Evolutionary conservation across 2,329 filamentous ascomycete species (phyloP), one percentile per base, ranked within the genome.

Genomic region (Nothopassalora personata): DNA sequence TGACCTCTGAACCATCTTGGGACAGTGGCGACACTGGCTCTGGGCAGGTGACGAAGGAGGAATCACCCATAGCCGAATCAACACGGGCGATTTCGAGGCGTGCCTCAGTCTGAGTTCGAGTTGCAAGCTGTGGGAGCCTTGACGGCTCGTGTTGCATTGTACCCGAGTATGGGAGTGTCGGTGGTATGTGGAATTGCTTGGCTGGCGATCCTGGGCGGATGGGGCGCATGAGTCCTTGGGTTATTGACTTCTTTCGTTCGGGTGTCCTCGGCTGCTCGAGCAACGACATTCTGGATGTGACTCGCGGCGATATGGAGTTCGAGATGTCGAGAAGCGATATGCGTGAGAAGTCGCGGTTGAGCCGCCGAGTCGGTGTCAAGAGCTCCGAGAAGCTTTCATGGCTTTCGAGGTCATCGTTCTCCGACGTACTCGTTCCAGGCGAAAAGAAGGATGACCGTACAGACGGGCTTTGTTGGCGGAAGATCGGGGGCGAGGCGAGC

Each of bases 201-300:
- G 64, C 69, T 66, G 62, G 75, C 71, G 55, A 68, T 8, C 66
- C 68, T 7, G 58, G 63, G 28, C 63, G 60, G 28, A 71, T 66
- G 4, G 68, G 67, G 11, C 62, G 55, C 53, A 71, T 60, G 28
- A 70, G 59, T 11, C 64, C 59, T 45, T 63, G 64, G 15, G 62
- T 60, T 5, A 55, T 47, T 9, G 63, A 61, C 15, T 56, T 62
- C 10, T 52, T 43, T 36, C 50, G 28, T 48, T 57, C 54, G 27
- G 58, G 54, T 18, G 59, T 28, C 11, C 18, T 27, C 28, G 46
- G 23, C 2, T 56, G 46, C 34, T 45, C 36, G 13, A 19, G 33
- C 23, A 34, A 53, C 5, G 56, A 57, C 49, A 51, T 53, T 8
- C 48, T 39, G 11, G 31, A 57, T 18, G 19, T 34, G 34, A 10